Evolutionary conservation across 2,329 filamentous ascomycete species (phyloP).

Genomic region (Colletotrichum tanaceti): DNA sequence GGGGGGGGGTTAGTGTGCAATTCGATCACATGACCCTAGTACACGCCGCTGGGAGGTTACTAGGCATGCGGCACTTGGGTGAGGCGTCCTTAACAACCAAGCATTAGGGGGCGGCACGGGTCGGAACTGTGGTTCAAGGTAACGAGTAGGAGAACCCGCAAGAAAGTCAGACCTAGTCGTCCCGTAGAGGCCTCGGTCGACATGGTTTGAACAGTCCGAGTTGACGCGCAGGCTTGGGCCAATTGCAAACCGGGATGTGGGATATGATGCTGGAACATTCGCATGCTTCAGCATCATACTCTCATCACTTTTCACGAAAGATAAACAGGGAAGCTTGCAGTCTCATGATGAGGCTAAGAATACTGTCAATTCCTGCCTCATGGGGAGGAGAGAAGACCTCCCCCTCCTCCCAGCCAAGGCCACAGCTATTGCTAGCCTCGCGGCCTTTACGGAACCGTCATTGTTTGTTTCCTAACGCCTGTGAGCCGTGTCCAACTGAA

Average conservation of each 20-base stretch:
- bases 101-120: background rate
- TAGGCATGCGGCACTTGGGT: no score
- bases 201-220: background rate
- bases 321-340: background rate
- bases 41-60: background rate
- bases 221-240: background rate
- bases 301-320: background rate
- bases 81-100: background rate
- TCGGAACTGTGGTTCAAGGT: background rate
- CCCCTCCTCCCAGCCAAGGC: background rate
- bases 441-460: constrained; percentile 23
- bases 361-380: constrained; percentile 31
- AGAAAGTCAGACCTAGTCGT: background rate
- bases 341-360: constrained; percentile 19
- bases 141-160: background rate
- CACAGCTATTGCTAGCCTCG: constrained; percentile 11
- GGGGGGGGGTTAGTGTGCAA: background rate
- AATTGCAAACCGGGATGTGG: background rate
- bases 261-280: constrained; percentile 7
- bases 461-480: constrained; percentile 31
- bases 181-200: background rate
- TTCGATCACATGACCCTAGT: background rate
- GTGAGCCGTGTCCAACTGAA: constrained; percentile 16
- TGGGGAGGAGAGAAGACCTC: background rate
- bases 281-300: constrained; percentile 18